These are phyloP conservation scores for Pythium apleroticum DNA, from an alignment of 352 stramenopile species.

Conservation along the genomic window DNA sequence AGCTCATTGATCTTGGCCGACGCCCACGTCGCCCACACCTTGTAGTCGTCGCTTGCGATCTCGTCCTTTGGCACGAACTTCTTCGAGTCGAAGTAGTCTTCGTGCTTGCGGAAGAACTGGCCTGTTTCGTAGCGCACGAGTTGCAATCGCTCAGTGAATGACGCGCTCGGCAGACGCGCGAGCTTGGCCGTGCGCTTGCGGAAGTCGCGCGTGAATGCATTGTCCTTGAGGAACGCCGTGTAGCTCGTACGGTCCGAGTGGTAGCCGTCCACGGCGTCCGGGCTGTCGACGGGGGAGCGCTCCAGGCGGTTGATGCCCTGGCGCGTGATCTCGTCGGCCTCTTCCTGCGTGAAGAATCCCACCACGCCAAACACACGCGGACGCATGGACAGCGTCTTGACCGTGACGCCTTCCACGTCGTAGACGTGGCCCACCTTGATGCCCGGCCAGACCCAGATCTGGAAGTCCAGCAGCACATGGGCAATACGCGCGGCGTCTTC, in stretches of 20 bases:
- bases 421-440: constrained; percentile 65
- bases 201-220: constrained; percentile 63
- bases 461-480: constrained; percentile 64
- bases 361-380: constrained; percentile 69
- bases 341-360: constrained; percentile 56
- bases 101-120: constrained; percentile 76
- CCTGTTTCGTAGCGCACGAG: constrained; percentile 68
- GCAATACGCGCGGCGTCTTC: constrained; percentile 38
- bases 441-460: constrained; percentile 80
- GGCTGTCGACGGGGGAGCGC: constrained; percentile 60
- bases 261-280: constrained; percentile 55
- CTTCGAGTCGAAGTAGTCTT: constrained; percentile 79
- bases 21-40: constrained; percentile 51
- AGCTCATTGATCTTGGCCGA: constrained; percentile 35
- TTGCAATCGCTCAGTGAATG: constrained; percentile 57
- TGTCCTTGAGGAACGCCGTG: constrained; percentile 70
- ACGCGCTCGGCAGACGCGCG: constrained; percentile 45
- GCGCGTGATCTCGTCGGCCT: constrained; percentile 55
- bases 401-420: constrained; percentile 43
- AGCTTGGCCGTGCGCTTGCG: constrained; percentile 47
- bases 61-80: constrained; percentile 51
- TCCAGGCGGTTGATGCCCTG: constrained; percentile 45
- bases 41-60: constrained; percentile 41
- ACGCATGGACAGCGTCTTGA: constrained; percentile 62
- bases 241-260: constrained; percentile 64